Evolutionary conservation across 228 moss, liverwort and hornwort species (phyloP), one percentile per base, ranked within the genome.

Genomic region (Sphagnum fallax): DNA sequence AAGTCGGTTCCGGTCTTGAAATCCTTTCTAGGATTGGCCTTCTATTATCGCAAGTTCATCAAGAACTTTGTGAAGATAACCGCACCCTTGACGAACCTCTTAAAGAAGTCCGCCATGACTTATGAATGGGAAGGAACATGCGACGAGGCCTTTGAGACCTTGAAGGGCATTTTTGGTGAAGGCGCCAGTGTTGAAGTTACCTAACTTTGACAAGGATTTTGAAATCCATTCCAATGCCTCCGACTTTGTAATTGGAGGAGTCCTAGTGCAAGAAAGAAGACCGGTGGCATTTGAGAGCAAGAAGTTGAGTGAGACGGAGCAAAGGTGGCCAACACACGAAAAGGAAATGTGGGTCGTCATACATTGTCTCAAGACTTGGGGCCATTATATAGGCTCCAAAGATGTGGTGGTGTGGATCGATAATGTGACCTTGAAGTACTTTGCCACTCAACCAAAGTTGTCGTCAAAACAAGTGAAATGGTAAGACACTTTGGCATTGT

Each of bases 181-280:
- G 6, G 65, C 65, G 6, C 65, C 69, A 10, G 16, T 6, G 5
- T 9, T 53, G 14, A 8, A 51, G 11, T 49, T 64, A 0, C 59
- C 48, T 0, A 5, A 73, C 12, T 49, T 6, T 15, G 66, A 66
- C 53, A 14, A 52, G 1, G 6, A 3, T 0, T 67, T 48, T 66
- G 66, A 65, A 48, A 6, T 73, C 10, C 49, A 48, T 5, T 66
- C 59, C 6, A 6, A 73, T 60, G 66, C 66, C 4, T 67, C 48
- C 4, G n/a, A 16, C 6, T 61, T 73, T 49, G 60, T 48, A 5
- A 73, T 73, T 4, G 73, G 65, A 2, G 62, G 70, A 9, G 70
- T 70, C 10, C 14, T 70, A 0, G 14, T 60, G 18, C 50, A 70
- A 50, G 5, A n/a, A n/a, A n/a, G 62, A 15, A 10, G 1, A 0